Evolutionary conservation across 139 green algal genomes (phyloP), one percentile per base, ranked within the genome.

Genomic region (Trebouxia sp.): DNA sequence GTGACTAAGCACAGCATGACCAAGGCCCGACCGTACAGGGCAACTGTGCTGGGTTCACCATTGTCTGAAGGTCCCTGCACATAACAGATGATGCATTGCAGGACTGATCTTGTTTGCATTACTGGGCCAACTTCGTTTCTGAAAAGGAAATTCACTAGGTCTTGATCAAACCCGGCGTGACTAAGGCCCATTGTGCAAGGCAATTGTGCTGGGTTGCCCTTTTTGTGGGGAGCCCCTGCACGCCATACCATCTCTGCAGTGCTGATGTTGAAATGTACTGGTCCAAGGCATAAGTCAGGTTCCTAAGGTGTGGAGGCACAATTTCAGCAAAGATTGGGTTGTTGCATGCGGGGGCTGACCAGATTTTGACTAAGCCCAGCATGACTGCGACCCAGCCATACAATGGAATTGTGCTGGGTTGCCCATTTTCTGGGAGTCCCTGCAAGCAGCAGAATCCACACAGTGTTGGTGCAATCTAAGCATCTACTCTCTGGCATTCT

Each of bases 251-350:
- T n/a, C 55, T n/a, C 55, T 66, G 50, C 50, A n/a, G n/a, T n/a
- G n/a, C n/a, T n/a, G n/a, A n/a, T 35, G 11, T 32, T n/a, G n/a
- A n/a, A n/a, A n/a, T n/a, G 65, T 80, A 91, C 2, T 91, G 74
- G 82, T 95, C 92, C 58, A 95, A 95, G 3, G 88, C 85, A 56
- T 93, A 76, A 24, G 51, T 35, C 66, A 76, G 6, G 66, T 76
- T 76, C 37, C 66, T 37, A 14, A 76, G 11, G 39, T 51, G 66
- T 1, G 66, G 39, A 1, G 66, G 66, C 22, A 76, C 66, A 55
- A 76, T 76, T 15, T 76, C 66, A 7, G 66, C 66, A 76, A 76
- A 76, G 28, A 89, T 83, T 26, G 89, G 85, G 82, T 90, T 92
- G 84, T 92, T 94, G 75, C 58, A 69, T 7, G 80, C 80, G 24